Percentiles rank a stretch among this genome's conserved stretches.
These are phyloP conservation scores for Diutina siamensis DNA, from an alignment of 1,139 yeast species.

Conservation along the genomic window DNA sequence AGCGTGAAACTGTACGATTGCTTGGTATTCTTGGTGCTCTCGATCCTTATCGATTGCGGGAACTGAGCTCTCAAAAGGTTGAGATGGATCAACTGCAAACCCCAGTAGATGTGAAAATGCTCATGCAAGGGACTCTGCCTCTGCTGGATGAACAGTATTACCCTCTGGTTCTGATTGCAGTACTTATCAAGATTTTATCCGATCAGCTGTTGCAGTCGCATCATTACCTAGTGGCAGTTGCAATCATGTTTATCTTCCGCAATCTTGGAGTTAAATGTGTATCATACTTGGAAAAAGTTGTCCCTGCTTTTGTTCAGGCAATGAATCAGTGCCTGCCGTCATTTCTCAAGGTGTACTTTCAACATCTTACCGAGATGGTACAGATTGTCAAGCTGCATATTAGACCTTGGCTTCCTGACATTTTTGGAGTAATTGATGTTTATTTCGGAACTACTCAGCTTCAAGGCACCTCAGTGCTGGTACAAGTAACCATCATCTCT, in stretches of 20 bases:
- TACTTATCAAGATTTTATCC: slow-evolving; percentile 68
- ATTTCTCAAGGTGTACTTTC: slow-evolving; percentile 80
- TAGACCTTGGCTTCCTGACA: slow-evolving; percentile 65
- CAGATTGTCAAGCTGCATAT: slow-evolving; percentile 83
- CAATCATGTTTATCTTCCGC: slow-evolving; percentile 83
- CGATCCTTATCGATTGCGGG: slow-evolving; percentile 92
- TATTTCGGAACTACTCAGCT: slow-evolving; percentile 48
- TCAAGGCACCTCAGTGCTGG: neutral
- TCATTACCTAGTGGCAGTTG: slow-evolving; percentile 85
- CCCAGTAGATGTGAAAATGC: slow-evolving; percentile 76
- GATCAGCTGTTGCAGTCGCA: slow-evolving; percentile 80
- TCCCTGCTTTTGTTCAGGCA: slow-evolving; percentile 78
- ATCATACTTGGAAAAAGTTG: slow-evolving; percentile 71
- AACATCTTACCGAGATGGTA: slow-evolving; percentile 73
- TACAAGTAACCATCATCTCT: slow-evolving; percentile 65
- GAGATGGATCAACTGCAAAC: slow-evolving; percentile 79
- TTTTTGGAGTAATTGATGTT: slow-evolving; percentile 68
- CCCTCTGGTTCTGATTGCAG: slow-evolving; percentile 88
- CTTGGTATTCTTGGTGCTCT: slow-evolving; percentile 92
- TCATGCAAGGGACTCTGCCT: slow-evolving; percentile 93
- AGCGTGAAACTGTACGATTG: slow-evolving; percentile 79
- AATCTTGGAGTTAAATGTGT: slow-evolving; percentile 84
- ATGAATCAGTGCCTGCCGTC: slow-evolving; percentile 78
- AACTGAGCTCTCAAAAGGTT: slow-evolving; percentile 40
- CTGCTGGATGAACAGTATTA: slow-evolving; percentile 78